A percentile compares a stretch with the other conserved stretches of the same genome.
phyloP scores from a whole-genome alignment of 352 stramenopile species.

The Phytophthora syringae region DNA sequence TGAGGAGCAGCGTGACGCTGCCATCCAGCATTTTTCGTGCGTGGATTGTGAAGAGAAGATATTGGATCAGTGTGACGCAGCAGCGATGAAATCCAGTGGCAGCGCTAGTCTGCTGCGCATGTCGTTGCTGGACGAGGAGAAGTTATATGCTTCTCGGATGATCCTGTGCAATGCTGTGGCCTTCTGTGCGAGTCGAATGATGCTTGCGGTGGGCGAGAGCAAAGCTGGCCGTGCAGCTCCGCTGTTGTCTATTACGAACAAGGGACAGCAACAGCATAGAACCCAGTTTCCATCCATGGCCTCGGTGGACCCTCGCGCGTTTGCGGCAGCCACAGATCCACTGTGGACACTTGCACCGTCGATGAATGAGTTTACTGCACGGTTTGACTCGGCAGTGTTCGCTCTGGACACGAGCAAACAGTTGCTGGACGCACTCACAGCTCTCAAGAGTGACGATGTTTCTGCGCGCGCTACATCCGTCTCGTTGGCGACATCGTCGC shows the following conservation, averaged over 20 bases:
- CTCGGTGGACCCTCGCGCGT: constrained; percentile 56
- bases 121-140: constrained; percentile 78
- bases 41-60: constrained; percentile 52
- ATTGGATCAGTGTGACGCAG: constrained; percentile 46
- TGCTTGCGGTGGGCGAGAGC: constrained; percentile 55
- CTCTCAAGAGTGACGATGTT: constrained; percentile 25
- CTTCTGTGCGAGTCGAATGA: constrained; percentile 80
- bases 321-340: constrained; percentile 63
- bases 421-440: constrained; percentile 38
- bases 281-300: constrained; percentile 55
- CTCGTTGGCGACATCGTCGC: constrained; percentile 28
- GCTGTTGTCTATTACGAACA: constrained; percentile 55
- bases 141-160: constrained; percentile 83
- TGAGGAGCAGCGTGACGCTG: constrained; percentile 67
- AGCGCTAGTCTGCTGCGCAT: constrained; percentile 54
- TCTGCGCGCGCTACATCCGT: constrained; percentile 21
- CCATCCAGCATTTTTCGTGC: constrained; percentile 42
- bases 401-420: constrained; percentile 60
- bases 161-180: constrained; percentile 79
- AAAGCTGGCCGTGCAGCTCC: constrained; percentile 45
- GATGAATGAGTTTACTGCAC: constrained; percentile 63
- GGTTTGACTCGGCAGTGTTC: constrained; percentile 56
- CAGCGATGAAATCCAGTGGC: constrained; percentile 34
- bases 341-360: constrained; percentile 67
- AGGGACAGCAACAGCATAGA: constrained; percentile 35